Evolutionary conservation across 179 eudicot genomes (phyloP).

Genomic region (Carnegiea gigantea): DNA sequence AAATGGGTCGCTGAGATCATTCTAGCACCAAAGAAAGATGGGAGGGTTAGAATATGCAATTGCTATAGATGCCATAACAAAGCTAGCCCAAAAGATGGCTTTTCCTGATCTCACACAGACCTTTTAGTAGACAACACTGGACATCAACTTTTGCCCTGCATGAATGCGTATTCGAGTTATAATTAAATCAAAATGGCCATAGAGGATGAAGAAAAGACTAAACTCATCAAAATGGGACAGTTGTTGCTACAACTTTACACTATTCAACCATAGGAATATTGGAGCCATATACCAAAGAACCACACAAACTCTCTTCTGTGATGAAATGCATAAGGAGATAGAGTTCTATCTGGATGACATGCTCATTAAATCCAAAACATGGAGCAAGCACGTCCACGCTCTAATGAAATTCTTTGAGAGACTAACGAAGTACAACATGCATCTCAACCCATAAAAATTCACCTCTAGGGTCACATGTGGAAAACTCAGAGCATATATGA

Average conservation of each 20-base stretch:
- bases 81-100: background rate
- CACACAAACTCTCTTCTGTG: background rate
- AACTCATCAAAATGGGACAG: background rate
- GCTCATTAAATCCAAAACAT: too few species aligned
- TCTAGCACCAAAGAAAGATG: background rate
- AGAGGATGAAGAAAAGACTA: background rate
- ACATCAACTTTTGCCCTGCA: background rate
- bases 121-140: background rate
- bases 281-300: background rate
- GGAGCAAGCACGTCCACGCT: too few species aligned
- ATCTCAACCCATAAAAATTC: too few species aligned
- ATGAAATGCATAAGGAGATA: background rate
- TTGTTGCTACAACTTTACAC: background rate
- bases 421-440: background rate
- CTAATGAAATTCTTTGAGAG: background rate
- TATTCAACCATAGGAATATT: background rate
- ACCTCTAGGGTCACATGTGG: too few species aligned
- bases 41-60: background rate
- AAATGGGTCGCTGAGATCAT: background rate
- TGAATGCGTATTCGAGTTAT: background rate
- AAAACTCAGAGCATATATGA: background rate
- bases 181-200: background rate
- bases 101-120: background rate
- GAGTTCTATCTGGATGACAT: background rate
- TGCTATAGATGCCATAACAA: background rate